Percentiles rank a stretch among this genome's conserved stretches.
Evolutionary conservation across 768 basidiomycete species (phyloP).

Genomic region (Paxillus rubicundulus): DNA sequence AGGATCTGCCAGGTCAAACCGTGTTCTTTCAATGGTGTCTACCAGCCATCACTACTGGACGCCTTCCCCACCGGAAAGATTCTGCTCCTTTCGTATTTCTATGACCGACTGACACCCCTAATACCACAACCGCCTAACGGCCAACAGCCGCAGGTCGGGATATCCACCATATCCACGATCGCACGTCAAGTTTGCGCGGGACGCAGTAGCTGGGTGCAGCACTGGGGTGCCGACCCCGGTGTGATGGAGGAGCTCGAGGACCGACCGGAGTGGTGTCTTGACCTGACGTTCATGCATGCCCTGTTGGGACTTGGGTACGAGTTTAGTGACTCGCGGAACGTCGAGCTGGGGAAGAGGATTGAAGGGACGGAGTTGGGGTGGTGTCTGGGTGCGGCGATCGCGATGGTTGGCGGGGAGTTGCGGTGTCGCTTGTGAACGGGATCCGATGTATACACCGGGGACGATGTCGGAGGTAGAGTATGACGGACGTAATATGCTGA

Average conservation of each 20-base stretch:
- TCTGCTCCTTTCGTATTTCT: constrained; percentile 96
- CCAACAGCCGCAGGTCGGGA: constrained; percentile 34
- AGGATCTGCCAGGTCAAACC: constrained; percentile 89
- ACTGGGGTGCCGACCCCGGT: constrained; percentile 43
- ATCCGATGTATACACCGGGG: too few relatives aligned
- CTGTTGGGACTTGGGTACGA: constrained; percentile 89
- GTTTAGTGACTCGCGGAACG: constrained; percentile 64
- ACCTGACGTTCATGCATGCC: constrained; percentile 93
- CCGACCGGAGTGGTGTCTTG: constrained; percentile 93
- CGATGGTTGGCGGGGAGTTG: constrained; percentile 62
- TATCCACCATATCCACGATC: constrained; percentile 59
- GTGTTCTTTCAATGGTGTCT: constrained; percentile 96
- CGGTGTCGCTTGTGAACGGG: constrained; percentile 43
- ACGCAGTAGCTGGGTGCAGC: constrained; percentile 50
- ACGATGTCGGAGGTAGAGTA: too few relatives aligned
- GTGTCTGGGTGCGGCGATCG: constrained; percentile 84
- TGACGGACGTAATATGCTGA: too few relatives aligned
- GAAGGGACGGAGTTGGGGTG: constrained; percentile 90
- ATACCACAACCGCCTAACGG: constrained; percentile 37
- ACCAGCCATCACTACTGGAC: constrained; percentile 89
- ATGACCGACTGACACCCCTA: constrained; percentile 87
- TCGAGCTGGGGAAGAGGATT: constrained; percentile 84
- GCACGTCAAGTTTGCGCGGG: constrained; percentile 78
- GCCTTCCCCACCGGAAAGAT: constrained; percentile 85
- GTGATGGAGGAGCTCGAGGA: constrained; percentile 70